Base-by-base conservation (phyloP, 176 grass and related monocot genomes). In the Cenchrus americanus region DNA sequence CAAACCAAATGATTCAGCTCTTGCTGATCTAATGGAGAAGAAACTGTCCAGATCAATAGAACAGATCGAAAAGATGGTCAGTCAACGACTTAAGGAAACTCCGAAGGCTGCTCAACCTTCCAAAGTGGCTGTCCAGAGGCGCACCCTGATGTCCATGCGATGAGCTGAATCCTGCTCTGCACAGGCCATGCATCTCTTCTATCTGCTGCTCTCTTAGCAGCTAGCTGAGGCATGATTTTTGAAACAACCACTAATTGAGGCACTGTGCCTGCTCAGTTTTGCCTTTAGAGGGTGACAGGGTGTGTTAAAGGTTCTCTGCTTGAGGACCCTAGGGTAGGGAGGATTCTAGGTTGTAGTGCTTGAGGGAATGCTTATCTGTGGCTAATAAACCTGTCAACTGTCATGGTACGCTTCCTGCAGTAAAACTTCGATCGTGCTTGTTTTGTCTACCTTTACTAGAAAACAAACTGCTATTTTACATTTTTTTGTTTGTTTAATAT, bases 71-170 rank as follows among this genome's bases (percentile, higher is more conserved):
- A 97, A 85, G 78, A 85, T 88, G 5, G 84, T 93, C 10, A 79
- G n/a, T 24, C 51, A 5, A 58, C 91, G 89, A 64, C 50, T 89
- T 42, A 96, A 85, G 80, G 83, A 82, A 84, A 43, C 69, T 62
- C 78, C 70, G 30, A 76, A 87, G 77, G 60, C 66, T 46, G 49
- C 87, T 73, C 88, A 79, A 76, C 86, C 84, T 87, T 87, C 80
- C 40, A 96, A 86, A 83, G 82, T 61, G 73, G 62, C 52, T 37
- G 50, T 13, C 52, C 91, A 84, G 77, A 88, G 79, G 72, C 87
- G 83, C 53, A 80, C 55, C 53, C 79, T 91, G 79, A 91, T 93
- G 90, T 96, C 91, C 55, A 87, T 93, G 88, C 80, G 94, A 73
- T 93, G 80, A 93, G 73, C 72, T 78, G 73, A 87, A 73, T 30